Conservation (phyloP, 148 eudicot species). For the Camellia sinensis region DNA sequence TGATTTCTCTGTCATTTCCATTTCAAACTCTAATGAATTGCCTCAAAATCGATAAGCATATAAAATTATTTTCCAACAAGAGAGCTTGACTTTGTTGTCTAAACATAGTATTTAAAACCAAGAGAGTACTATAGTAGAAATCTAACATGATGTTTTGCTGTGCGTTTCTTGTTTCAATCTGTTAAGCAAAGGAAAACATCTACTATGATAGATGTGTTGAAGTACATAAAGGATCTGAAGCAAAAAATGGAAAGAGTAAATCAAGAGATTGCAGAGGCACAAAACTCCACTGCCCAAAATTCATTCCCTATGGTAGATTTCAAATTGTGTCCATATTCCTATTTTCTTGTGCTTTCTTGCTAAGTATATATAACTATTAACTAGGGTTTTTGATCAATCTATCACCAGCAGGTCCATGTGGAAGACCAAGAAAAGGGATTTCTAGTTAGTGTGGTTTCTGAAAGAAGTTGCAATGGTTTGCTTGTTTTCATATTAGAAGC, state of each 20-base stretch:
- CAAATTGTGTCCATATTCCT: not conserved
- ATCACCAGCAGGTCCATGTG: not conserved
- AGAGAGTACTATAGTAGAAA: not conserved
- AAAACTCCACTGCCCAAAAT: not conserved
- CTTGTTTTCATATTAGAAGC: constrained; percentile 10
- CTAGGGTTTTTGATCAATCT: not conserved
- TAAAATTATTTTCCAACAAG: not conserved
- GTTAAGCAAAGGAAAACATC: not conserved
- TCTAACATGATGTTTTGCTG: not conserved
- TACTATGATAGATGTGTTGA: not conserved
- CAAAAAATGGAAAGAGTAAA: not conserved
- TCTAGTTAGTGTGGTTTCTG: not conserved
- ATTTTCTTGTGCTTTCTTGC: not conserved
- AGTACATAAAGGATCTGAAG: not conserved
- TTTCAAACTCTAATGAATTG: not conserved
- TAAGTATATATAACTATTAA: not conserved
- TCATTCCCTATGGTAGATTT: constrained; percentile 1
- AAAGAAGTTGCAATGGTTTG: not conserved
- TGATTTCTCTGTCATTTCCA: not conserved
- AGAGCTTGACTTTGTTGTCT: not conserved
- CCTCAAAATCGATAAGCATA: too few species aligned
- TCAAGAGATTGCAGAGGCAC: not conserved
- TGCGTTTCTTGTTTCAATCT: not conserved
- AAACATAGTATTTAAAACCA: not conserved
- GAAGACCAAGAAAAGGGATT: not conserved